phyloP scores from a whole-genome alignment of 768 basidiomycete species.

The Rhodocollybia butyracea region DNA sequence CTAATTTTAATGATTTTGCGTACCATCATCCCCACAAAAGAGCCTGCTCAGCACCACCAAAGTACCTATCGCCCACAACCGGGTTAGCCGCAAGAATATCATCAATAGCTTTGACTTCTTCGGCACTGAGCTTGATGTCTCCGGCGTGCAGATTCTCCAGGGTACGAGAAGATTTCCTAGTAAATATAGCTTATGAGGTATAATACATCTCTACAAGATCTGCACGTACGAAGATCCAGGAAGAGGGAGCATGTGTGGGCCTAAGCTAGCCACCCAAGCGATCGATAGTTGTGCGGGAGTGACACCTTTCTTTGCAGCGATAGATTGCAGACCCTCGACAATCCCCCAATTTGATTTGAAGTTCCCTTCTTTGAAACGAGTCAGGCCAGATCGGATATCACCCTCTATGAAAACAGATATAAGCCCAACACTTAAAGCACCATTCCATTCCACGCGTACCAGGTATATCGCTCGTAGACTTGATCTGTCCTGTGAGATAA shows the following conservation, averaged over 20 bases:
- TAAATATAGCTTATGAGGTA: not conserved
- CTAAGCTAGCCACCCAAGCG: slow-evolving; percentile 39
- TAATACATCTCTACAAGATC: not conserved
- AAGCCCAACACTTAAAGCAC: not conserved
- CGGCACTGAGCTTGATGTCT: slow-evolving; percentile 15
- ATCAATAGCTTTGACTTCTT: slow-evolving; percentile 4
- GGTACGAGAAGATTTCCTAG: slow-evolving; percentile 28
- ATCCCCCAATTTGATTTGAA: slow-evolving; percentile 41
- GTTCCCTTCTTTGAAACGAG: slow-evolving; percentile 45
- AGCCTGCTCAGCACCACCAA: slow-evolving; percentile 1
- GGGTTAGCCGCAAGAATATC: slow-evolving; percentile 8
- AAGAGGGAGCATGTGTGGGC: slow-evolving; percentile 44
- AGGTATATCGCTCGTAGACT: slow-evolving; percentile 30
- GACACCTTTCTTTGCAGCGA: slow-evolving; percentile 41
- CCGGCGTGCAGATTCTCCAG: slow-evolving; percentile 42
- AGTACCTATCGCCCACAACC: slow-evolving; percentile 1
- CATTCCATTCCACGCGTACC: slow-evolving; percentile 12
- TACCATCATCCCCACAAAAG: slow-evolving; percentile 7
- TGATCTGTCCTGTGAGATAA: slow-evolving; percentile 40
- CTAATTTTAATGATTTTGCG: too few species aligned
- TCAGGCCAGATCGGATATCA: slow-evolving; percentile 33
- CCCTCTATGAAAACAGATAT: slow-evolving; percentile 24
- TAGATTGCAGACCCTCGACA: slow-evolving; percentile 36
- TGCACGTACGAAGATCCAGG: slow-evolving; percentile 34
- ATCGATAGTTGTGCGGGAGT: slow-evolving; percentile 40